These are phyloP conservation scores for Astrephomene gubernaculifera DNA, from an alignment of 139 green algal species.

Conservation along the genomic window DNA sequence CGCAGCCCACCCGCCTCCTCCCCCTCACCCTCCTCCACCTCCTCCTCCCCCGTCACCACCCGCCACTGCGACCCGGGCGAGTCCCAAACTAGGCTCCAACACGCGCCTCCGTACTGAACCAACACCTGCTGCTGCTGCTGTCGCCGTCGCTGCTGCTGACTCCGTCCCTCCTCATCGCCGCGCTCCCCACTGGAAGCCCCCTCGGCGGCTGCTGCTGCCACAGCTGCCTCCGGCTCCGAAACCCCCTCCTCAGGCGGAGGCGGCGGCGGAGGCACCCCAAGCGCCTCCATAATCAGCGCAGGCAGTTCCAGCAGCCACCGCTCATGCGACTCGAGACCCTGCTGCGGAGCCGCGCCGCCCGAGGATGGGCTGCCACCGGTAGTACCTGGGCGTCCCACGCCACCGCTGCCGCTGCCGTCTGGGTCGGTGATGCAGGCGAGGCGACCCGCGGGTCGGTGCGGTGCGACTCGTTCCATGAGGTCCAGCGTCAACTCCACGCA, in stretches of 20 bases:
- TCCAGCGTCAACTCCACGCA: conserved; percentile 33
- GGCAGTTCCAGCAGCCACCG: neutral
- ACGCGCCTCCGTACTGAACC: neutral
- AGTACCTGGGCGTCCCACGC: too few relatives aligned
- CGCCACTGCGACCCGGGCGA: neutral
- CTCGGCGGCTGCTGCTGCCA: neutral
- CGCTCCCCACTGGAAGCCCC: too few relatives aligned
- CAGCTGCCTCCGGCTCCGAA: too few relatives aligned
- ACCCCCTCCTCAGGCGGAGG: too few relatives aligned
- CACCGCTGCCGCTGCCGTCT: neutral
- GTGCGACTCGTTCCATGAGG: neutral
- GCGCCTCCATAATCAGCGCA: conserved; percentile 10
- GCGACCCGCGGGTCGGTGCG: neutral
- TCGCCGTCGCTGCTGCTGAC: neutral
- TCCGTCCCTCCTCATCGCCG: too few relatives aligned
- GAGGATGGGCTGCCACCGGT: too few relatives aligned
- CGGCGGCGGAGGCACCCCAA: neutral
- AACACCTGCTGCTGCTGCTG: neutral
- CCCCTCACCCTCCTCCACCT: neutral
- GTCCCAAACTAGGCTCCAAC: conserved; percentile 16
- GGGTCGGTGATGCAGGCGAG: neutral
- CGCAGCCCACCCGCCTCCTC: too few relatives aligned
- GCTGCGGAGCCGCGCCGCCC: too few relatives aligned
- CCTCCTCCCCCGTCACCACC: neutral
- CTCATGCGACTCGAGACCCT: too few relatives aligned